Base-by-base conservation (phyloP, 2,329 filamentous ascomycete species). In the Alternaria sp. region DNA sequence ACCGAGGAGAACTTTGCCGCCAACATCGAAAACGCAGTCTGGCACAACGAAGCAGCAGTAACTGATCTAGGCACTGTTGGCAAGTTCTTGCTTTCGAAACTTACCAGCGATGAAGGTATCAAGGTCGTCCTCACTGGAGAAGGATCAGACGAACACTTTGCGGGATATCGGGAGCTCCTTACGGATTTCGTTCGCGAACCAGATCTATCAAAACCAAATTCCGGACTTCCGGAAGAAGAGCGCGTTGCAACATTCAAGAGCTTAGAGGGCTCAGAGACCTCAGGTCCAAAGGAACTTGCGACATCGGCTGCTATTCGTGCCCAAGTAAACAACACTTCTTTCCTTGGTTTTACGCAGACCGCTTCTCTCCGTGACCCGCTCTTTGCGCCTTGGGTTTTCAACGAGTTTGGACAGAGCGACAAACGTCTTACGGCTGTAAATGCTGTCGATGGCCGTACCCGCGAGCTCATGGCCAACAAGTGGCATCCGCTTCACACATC, bases 91-190 rank as follows among this genome's bases (percentile, higher is more conserved):
- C 78, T 88, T 4, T 84, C 84, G 1, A 80, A 80, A 26, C 67
- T 84, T 1, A 80, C 83, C 1, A 80, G 76, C 12, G 76, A 84
- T 43, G 74, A 80, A 10, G 85, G 85, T 8, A 80, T 84, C 71
- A 86, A 86, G 61, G 86, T 87, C 5, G 82, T 88, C 3, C 75
- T 88, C 5, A 87, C 85, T 0, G 82, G 82, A 21, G 84, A 87
- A 68, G 85, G 85, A 5, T 75, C 84, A 9, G 86, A 88, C 64
- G 86, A 88, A 75, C 80, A 84, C 55, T 88, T 88, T 69, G 82
- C 78, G 3, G 87, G 87, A 28, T 88, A 88, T 64, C 74, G 79
- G 0, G 75, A 80, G 50, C 84, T 84, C 58, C 69, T 81, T 0
- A 74, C 80, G 1, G 85, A 87, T 56, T 82, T 81, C 56, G 78